A percentile compares a stretch with the other conserved stretches of the same genome.
Evolutionary conservation across 2,329 filamentous ascomycete species (phyloP).

Genomic region (Ophiostoma angusticollis): DNA sequence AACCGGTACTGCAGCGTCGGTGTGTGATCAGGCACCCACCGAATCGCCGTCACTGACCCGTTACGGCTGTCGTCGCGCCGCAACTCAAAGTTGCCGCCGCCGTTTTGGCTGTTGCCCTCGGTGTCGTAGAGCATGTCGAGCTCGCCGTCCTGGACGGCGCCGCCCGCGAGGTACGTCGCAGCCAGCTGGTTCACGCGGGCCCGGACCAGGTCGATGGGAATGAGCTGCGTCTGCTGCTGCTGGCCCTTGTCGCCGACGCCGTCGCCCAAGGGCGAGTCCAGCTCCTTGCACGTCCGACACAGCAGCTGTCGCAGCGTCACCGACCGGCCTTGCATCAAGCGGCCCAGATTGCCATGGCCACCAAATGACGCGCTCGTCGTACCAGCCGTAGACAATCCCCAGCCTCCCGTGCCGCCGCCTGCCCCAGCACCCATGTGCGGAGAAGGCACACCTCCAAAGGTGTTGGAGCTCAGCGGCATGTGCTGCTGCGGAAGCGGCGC

Average conservation of each 20-base stretch:
- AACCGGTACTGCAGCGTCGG: conserved; percentile 23
- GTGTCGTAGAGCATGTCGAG: conserved; percentile 80
- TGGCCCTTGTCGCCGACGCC: conserved; percentile 26
- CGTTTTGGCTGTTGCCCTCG: conserved; percentile 73
- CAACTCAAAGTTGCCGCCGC: conserved; percentile 75
- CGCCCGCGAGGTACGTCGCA: neutral
- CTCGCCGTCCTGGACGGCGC: conserved; percentile 46
- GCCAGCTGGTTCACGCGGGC: conserved; percentile 46
- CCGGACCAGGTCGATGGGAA: conserved; percentile 56
- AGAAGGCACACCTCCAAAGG: conserved; percentile 5
- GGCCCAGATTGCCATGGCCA: conserved; percentile 22
- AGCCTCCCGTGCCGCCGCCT: neutral
- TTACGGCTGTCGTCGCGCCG: conserved; percentile 38
- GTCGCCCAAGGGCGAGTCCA: conserved; percentile 20
- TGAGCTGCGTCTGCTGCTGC: conserved; percentile 34
- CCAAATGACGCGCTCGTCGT: conserved; percentile 18
- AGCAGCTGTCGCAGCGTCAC: conserved; percentile 60
- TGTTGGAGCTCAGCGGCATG: neutral
- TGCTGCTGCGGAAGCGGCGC: conserved; percentile 2
- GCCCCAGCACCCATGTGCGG: conserved; percentile 2
- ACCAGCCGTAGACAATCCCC: neutral
- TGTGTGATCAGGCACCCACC: conserved; percentile 43
- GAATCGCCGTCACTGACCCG: conserved; percentile 29
- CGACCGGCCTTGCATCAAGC: conserved; percentile 47
- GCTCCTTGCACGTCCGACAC: conserved; percentile 62